Evolutionary conservation across 257 asterid genomes (phyloP).

Genomic region (Penstemon eatonii): DNA sequence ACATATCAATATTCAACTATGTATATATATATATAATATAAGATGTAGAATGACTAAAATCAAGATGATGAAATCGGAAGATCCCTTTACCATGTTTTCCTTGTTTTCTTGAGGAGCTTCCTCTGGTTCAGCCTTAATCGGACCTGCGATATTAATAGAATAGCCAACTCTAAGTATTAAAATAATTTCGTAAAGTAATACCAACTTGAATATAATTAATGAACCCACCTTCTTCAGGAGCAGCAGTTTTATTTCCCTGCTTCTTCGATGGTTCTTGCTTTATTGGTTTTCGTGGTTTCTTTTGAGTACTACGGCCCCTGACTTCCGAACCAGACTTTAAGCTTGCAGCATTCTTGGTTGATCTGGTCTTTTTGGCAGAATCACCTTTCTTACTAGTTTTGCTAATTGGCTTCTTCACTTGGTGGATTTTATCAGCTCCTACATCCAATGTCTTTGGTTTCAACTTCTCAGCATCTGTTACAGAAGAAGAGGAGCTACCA

Average conservation of each 20-base stretch:
- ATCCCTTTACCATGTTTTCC: constrained; percentile 68
- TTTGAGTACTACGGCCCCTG: constrained; percentile 41
- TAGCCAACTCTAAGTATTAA: not conserved
- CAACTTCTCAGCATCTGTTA: constrained; percentile 46
- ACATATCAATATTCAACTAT: not conserved
- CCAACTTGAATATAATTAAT: too few species aligned
- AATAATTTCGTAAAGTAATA: too few species aligned
- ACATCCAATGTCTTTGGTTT: constrained; percentile 41
- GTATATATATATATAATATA: too few species aligned
- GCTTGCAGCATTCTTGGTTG: constrained; percentile 42
- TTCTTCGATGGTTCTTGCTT: constrained; percentile 45
- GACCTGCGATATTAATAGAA: constrained; percentile 38
- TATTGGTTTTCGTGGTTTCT: constrained; percentile 47
- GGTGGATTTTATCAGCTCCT: constrained; percentile 34
- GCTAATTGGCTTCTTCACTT: constrained; percentile 39
- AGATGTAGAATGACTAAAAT: too few species aligned
- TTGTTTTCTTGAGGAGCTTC: constrained; percentile 63
- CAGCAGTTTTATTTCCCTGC: constrained; percentile 48
- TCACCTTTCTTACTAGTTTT: constrained; percentile 38
- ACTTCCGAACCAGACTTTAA: constrained; percentile 43
- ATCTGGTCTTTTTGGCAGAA: constrained; percentile 39
- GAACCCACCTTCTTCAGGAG: constrained; percentile 48
- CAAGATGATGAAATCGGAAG: not conserved
- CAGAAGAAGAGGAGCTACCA: constrained; percentile 59
- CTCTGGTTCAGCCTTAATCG: constrained; percentile 41